phyloP scores from a whole-genome alignment of 2,329 filamentous ascomycete species.

The Neoarthrinium moseri region DNA sequence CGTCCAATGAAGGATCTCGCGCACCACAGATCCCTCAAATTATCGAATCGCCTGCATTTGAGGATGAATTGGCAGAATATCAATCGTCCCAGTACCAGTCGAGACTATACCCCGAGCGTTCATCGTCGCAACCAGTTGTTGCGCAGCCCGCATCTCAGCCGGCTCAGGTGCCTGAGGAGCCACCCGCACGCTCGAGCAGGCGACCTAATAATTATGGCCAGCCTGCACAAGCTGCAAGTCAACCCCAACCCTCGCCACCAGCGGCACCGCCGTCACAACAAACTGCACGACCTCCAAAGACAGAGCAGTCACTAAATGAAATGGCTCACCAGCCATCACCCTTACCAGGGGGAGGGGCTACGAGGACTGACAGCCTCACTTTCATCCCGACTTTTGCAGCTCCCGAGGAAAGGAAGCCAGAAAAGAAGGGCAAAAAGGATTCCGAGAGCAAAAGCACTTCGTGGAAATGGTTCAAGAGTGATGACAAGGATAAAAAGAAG shows the following conservation, averaged over 20 bases:
- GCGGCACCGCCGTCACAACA: constrained; percentile 17
- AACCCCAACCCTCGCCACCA: constrained; percentile 16
- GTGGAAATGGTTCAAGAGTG: constrained; percentile 81
- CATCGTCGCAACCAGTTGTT: constrained; percentile 48
- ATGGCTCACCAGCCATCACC: constrained; percentile 65
- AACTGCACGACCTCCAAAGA: constrained; percentile 28
- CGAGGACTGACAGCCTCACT: constrained; percentile 69
- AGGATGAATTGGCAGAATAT: constrained; percentile 30
- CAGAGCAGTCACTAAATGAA: constrained; percentile 59
- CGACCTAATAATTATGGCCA: constrained; percentile 35
- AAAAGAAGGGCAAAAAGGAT: constrained; percentile 72
- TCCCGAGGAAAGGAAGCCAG: constrained; percentile 67
- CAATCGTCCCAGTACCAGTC: constrained; percentile 19
- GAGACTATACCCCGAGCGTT: constrained; percentile 49
- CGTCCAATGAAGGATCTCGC: constrained; percentile 18
- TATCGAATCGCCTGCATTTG: constrained; percentile 61
- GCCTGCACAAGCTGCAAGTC: constrained; percentile 19
- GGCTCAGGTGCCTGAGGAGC: constrained; percentile 39
- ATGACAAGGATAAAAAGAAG: constrained; percentile 73
- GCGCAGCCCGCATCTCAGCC: constrained; percentile 47
- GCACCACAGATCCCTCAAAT: constrained; percentile 51
- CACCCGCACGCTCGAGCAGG: constrained; percentile 45
- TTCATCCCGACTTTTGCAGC: constrained; percentile 71
- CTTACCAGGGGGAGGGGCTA: constrained; percentile 65
- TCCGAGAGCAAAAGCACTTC: constrained; percentile 69